Evolutionary conservation across 73 alveolate species (phyloP), one percentile per base, ranked within the genome.

Genomic region (Urostyla sp.): DNA sequence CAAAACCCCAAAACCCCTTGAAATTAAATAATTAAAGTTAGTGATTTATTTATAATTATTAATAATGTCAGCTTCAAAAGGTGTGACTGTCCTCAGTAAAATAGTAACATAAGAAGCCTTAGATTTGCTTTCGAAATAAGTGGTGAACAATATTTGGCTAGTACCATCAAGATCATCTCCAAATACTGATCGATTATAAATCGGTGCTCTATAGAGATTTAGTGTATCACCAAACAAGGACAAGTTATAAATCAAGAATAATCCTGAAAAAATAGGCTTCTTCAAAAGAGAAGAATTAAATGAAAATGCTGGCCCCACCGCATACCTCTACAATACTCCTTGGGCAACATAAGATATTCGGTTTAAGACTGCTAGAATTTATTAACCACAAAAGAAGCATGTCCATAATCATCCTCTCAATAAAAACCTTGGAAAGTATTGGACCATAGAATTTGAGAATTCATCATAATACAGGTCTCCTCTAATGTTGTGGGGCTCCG

Each of bases 401-500:
- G 69, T 46, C 21, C 83, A 69, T 23, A 69, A 69, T 28, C 83
- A 69, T 69, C 83, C 83, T 16, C 7, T 37, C 5, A 69, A 69
- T 54, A 69, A 69, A 24, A 21, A n/a, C 44, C 44, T 35, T 30
- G 83, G 83, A 3, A 69, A 44, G 40, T 54, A 45, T 36, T 69
- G 83, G 83, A 69, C 49, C 21, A 69, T 69, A 21, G 83, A 69
- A 69, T 69, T 69, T 55, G 23, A 69, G 24, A 20, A 53, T 3
- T n/a, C 54, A 4, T 5, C 53, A 67, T n/a, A 7, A 45, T 69
- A 69, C 83, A 69, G 49, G 38, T 46, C 45, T 32, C 56, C 83
- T 3, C 48, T 69, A 23, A 69, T 69, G 83, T 15, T 23, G 36
- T 49, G 69, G 72, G 49, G 72, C 48, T 13, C 46, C 32, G 83